Evolutionary conservation across 352 stramenopile genomes (phyloP), one percentile per base, ranked within the genome.

Genomic region (Thalassiosira hispida): DNA sequence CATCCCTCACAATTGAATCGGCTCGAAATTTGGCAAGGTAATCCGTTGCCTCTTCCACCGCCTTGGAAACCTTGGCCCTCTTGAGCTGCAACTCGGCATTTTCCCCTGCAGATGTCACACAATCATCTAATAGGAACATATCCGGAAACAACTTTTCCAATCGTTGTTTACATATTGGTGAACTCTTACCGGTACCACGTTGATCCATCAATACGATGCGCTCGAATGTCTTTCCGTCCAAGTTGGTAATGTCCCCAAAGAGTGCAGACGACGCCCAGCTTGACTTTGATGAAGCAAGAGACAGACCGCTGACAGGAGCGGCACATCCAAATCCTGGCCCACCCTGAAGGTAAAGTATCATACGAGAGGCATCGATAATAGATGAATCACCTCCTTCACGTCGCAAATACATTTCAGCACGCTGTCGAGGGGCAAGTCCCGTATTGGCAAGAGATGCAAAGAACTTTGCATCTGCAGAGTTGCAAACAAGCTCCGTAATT

Each of bases 171-270:
- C 79, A 93, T 27, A 95, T 82, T 0, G 91, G 81, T 49, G 83
- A 82, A 27, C 89, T 94, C 42, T 64, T 61, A 2, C 92, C 92
- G 5, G 92, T 95, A 18, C 92, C 92, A 60, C 92, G 84, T 80
- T 95, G 91, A 86, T 95, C 91, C 83, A 95, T 87, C 8, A 95
- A 64, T 0, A 95, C 73, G 12, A 95, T 69, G 11, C 85, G 79
- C 67, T 83, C 72, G 46, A 89, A 93, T 8, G 33, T 57, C 23
- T 85, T 79, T 1, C 62, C 68, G 25, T 79, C 68, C 1, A 60
- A 16, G 47, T 84, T 84, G 0, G 47, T 77, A 12, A 79, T 44
- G 11, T 62, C 76, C 18, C 68, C 76, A 6, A 79, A 46, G 14
- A 95, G 65, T 18, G 84, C 90, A 20, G 68, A 52, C 18, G 71